A percentile compares a stretch with the other conserved stretches of the same genome.
Evolutionary conservation across 768 basidiomycete genomes (phyloP).

Genomic region (Tephrocybe sp.): DNA sequence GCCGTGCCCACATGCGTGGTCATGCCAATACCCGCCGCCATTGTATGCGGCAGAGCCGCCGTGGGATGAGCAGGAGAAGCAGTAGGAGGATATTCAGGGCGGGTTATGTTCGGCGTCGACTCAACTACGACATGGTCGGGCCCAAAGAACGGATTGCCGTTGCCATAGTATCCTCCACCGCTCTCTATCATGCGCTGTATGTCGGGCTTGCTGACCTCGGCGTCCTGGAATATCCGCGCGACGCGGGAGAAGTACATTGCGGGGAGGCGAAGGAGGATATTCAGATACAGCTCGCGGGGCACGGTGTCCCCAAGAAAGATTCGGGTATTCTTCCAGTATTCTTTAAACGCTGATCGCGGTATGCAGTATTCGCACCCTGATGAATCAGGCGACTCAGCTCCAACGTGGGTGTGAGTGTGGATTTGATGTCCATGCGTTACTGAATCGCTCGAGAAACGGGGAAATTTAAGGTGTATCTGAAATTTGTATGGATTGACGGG

Average conservation of each 20-base stretch:
- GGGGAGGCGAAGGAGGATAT: slow-evolving; percentile 62
- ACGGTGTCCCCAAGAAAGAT: slow-evolving; percentile 29
- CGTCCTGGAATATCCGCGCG: slow-evolving; percentile 71
- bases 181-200: slow-evolving; percentile 47
- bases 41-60: slow-evolving; percentile 17
- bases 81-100: slow-evolving; percentile 10
- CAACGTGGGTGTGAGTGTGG: slow-evolving; percentile 1
- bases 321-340: slow-evolving; percentile 9
- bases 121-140: slow-evolving; percentile 10
- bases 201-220: slow-evolving; percentile 74
- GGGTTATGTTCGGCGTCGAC: slow-evolving; percentile 4
- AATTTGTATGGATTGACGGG: slow-evolving; percentile 53
- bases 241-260: slow-evolving; percentile 80
- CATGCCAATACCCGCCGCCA: slow-evolving; percentile 24
- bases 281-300: slow-evolving; percentile 29
- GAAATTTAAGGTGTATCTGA: slow-evolving; percentile 20
- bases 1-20: slow-evolving; percentile 21
- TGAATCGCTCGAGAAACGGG: slow-evolving; percentile 3
- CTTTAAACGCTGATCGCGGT: not conserved
- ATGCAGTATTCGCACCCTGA: slow-evolving; percentile 10
- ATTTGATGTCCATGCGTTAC: slow-evolving; percentile 6
- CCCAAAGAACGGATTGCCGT: slow-evolving; percentile 9
- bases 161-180: slow-evolving; percentile 12
- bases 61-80: not conserved
- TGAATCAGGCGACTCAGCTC: slow-evolving; percentile 1